Base-by-base conservation (phyloP, 2,329 filamentous ascomycete genomes). In the Aspergillus costaricaensis region DNA sequence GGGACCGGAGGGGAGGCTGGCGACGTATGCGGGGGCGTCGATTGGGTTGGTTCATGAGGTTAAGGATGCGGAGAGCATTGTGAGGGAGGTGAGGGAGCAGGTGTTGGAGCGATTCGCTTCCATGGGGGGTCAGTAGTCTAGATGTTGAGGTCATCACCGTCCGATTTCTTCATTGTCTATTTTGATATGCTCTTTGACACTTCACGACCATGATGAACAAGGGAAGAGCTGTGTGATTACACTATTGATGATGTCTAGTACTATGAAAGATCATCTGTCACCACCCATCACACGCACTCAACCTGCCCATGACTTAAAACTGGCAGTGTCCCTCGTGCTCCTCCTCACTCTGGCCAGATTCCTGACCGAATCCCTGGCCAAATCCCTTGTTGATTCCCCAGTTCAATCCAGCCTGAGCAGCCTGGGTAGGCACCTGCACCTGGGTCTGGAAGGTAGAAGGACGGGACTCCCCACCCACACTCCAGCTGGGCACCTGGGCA, bases 1-100 rank as follows among this genome's bases (percentile, higher is more conserved):
- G 81, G 82, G 82, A 0, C 78, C 77, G 0, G 71, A 80, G 7
- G 82, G 81, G 0, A 74, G 82, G 58, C 66, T 82, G n/a, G 80
- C 80, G 4, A 83, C 82, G 1, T 84, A 84, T 65, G 82, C 80
- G 0, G 80, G 82, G 0, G 77, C 81, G 0, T 75, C 74, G 0
- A 69, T 83, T 19, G 82, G 82, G 0, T 65, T 83, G 27, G 73
- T 84, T 17, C 73, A 72, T 25, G 67, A 70, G 4, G 76, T 83
- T 0, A 69, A 76, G 41, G 62, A 68, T 36, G 81, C 81, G 0
- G 73, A 61, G 2, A 66, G 60, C 0, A 80, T 83, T 63, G 76
- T 83, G 0, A 61, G 65, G 36, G 65, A 67, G 19, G 51, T 58
- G 6, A 51, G 48, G 9, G 58, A 61, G 23, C 41, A 53, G 12